phyloP scores from a whole-genome alignment of 2,329 filamentous ascomycete species.

The Xylogone sp. region DNA sequence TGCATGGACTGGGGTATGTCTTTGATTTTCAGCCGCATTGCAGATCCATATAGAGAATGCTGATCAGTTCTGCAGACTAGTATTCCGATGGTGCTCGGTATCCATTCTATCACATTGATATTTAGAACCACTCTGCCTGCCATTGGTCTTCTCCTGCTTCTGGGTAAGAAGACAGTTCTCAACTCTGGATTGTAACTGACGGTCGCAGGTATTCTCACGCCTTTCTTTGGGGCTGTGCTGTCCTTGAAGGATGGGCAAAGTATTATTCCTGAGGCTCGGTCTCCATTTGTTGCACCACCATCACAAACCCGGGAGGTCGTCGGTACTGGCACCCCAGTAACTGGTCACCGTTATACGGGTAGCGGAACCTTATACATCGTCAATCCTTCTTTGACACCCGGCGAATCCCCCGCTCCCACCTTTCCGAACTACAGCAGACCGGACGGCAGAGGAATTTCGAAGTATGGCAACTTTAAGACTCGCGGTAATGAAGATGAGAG shows the following conservation, averaged over 20 bases:
- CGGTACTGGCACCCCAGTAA: slow-evolving; percentile 21
- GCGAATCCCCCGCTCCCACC: slow-evolving; percentile 14
- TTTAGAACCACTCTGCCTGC: slow-evolving; percentile 26
- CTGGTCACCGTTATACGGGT: slow-evolving; percentile 17
- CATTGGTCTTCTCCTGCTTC: slow-evolving; percentile 24
- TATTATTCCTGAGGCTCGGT: slow-evolving; percentile 25
- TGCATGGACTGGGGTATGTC: slow-evolving; percentile 26
- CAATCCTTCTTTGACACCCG: slow-evolving; percentile 24
- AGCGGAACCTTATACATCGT: slow-evolving; percentile 25
- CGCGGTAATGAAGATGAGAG: too few species aligned
- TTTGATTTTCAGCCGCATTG: too few species aligned
- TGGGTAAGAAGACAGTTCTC: slow-evolving; percentile 19
- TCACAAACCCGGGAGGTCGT: slow-evolving; percentile 20
- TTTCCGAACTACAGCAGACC: not conserved
- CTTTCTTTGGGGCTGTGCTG: slow-evolving; percentile 21
- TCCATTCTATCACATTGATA: slow-evolving; percentile 20
- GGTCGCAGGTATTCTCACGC: slow-evolving; percentile 18
- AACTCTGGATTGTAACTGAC: slow-evolving; percentile 4
- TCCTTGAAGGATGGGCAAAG: slow-evolving; percentile 15
- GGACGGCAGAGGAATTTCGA: not conserved
- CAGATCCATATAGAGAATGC: not conserved
- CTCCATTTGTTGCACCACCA: slow-evolving; percentile 24
- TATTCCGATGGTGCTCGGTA: slow-evolving; percentile 28
- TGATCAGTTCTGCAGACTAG: slow-evolving; percentile 20
- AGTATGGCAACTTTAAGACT: too few species aligned